Evolutionary conservation across 2,329 filamentous ascomycete genomes (phyloP), one percentile per base, ranked within the genome.

Genomic region (Ophiostoma sp.): DNA sequence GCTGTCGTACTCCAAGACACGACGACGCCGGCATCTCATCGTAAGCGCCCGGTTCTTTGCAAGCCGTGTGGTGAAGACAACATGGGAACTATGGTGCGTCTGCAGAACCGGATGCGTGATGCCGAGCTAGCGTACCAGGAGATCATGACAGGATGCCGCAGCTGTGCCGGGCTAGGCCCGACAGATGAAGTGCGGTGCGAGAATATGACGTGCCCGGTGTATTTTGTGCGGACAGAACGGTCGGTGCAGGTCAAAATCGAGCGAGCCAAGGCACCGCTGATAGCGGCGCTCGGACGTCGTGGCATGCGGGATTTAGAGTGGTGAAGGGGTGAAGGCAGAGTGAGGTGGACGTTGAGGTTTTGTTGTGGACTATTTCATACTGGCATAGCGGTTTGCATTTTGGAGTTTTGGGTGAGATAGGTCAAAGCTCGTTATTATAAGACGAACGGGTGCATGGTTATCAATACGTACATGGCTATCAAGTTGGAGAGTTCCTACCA

Each of bases 121-220:
- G 86, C 87, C 65, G 90, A 96, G 77, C 83, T 81, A 73, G 86
- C 84, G 70, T 84, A 86, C 11, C 76, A 81, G 62, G 85, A 92
- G 70, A 78, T 97, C 7, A 81, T 89, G 52, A 83, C 82, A 65
- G 81, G 97, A 8, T 99, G 95, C 77, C 87, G 89, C 70, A 90
- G 86, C 73, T 99, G 95, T 77, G 88, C 92, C 52, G 88, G 87
- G 0, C 76, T 93, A 18, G 82, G 89, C 3, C 89, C 87, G 72
- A 80, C 86, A 2, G 94, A 97, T 49, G 87, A 90, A 45, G 88
- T 97, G n/a, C 83, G 79, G 55, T 99, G 95, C 75, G 92, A 97
- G 75, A 96, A 91, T 76, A 87, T 91, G 76, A 94, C 97, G 78
- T 99, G 95, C 75, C 90, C 93, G 0, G 92, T 97, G 0, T 98